Evolutionary conservation across 169 alveolate genomes (phyloP).

Genomic region (Plasmodium coatneyi): DNA sequence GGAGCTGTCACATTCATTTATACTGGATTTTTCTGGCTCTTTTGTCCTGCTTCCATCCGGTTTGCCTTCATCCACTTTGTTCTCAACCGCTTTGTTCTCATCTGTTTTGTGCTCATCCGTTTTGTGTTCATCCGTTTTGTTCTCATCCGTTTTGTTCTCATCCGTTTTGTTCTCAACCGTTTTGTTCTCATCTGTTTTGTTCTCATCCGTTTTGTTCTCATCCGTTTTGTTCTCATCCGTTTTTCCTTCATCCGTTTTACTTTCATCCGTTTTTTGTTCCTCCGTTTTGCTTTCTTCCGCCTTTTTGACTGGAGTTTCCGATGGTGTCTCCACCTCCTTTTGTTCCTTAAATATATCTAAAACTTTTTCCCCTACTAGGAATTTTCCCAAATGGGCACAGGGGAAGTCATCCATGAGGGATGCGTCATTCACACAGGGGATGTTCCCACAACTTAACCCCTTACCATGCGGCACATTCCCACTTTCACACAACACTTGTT

Average conservation of each 20-base stretch:
- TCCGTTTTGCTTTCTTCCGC: neutral
- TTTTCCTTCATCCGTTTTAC: neutral
- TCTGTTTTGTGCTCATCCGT: neutral
- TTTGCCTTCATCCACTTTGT: neutral
- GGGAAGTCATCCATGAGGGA: neutral
- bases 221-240: neutral
- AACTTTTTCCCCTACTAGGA: conserved; percentile 10
- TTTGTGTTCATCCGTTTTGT: neutral
- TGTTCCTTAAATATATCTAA: neutral
- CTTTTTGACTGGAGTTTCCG: neutral
- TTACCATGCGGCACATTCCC: neutral
- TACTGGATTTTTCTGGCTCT: neutral
- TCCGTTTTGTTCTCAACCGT: neutral
- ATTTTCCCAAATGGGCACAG: neutral
- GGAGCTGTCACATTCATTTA: neutral
- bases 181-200: too few species aligned
- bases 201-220: neutral
- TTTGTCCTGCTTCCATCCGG: neutral
- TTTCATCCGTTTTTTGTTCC: neutral
- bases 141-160: neutral
- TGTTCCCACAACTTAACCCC: neutral
- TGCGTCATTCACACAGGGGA: neutral
- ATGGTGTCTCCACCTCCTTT: neutral
- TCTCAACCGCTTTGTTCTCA: neutral
- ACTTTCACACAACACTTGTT: neutral